phyloP scores from a whole-genome alignment of 768 basidiomycete species.

The Hygrocybe coccinea region DNA sequence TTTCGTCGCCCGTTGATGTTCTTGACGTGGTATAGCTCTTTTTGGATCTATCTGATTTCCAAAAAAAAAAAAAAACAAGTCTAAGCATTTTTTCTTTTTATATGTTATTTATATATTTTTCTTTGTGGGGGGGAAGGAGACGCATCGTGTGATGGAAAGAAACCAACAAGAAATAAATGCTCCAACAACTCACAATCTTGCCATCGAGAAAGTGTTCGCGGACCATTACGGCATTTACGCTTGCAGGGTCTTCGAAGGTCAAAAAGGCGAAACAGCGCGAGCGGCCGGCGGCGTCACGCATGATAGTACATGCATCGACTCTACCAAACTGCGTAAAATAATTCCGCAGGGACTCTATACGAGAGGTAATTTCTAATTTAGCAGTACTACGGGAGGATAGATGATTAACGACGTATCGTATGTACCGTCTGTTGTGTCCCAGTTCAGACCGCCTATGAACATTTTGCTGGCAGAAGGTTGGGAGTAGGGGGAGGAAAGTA shows the following conservation, averaged over 20 bases:
- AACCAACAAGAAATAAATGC: background rate
- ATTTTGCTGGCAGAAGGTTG: slow-evolving; percentile 70
- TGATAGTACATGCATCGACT: slow-evolving; percentile 97
- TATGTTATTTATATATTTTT: too few relatives aligned
- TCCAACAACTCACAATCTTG: slow-evolving; percentile 77
- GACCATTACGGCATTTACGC: slow-evolving; percentile 94
- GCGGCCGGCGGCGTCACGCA: slow-evolving; percentile 92
- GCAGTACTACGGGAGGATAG: slow-evolving; percentile 28
- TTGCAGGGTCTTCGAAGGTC: slow-evolving; percentile 89
- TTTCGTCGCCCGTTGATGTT: slow-evolving; percentile 89
- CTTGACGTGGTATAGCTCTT: slow-evolving; percentile 93
- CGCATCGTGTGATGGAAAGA: too few relatives aligned
- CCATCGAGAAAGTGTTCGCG: slow-evolving; percentile 94
- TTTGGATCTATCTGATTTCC: slow-evolving; percentile 99
- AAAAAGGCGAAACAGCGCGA: slow-evolving; percentile 97
- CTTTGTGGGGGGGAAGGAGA: too few relatives aligned
- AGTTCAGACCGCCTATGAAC: slow-evolving; percentile 99
- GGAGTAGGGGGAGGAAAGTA: slow-evolving; percentile 25
- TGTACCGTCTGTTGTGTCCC: slow-evolving; percentile 99
- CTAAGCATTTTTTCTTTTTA: too few relatives aligned
- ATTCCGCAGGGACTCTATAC: slow-evolving; percentile 65
- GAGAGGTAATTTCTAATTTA: slow-evolving; percentile 37
- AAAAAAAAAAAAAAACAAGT: too few relatives aligned
- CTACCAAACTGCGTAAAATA: slow-evolving; percentile 97
- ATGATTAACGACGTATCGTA: slow-evolving; percentile 39